Evolutionary conservation across 306 rosid species (phyloP).

Genomic region (Rosa lucieae): DNA sequence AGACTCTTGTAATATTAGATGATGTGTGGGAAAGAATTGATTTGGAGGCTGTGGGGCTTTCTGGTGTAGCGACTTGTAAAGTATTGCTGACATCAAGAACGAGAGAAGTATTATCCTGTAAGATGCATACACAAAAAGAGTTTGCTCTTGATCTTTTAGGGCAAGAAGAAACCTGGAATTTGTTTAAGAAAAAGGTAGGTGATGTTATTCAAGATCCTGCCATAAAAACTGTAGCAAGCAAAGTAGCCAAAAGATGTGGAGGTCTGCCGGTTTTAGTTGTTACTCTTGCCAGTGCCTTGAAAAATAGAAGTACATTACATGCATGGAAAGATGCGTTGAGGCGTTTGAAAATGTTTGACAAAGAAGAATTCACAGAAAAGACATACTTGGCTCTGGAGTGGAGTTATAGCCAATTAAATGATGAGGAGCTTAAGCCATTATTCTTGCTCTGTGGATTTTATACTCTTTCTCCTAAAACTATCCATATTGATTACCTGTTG

Average conservation of each 20-base stretch:
- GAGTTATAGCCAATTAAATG: background rate
- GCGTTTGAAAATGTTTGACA: background rate
- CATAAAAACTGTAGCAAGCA: background rate
- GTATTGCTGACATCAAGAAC: background rate
- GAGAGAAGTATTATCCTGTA: background rate
- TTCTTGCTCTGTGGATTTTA: background rate
- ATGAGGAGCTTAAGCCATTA: background rate
- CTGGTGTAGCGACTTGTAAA: background rate
- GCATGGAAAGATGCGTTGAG: background rate
- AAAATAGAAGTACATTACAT: background rate
- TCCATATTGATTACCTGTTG: background rate
- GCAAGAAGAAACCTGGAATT: background rate
- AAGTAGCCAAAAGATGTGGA: background rate
- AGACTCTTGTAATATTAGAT: conserved; percentile 28
- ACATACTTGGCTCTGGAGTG: background rate
- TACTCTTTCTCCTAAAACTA: rapidly evolving
- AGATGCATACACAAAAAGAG: background rate
- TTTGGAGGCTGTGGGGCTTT: background rate
- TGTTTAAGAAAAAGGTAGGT: background rate
- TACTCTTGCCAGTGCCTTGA: background rate
- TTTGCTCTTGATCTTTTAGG: background rate
- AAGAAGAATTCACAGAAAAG: background rate
- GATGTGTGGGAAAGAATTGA: conserved; percentile 36
- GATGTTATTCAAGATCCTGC: background rate
- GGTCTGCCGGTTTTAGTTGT: background rate